A percentile compares a stretch with the other conserved stretches of the same genome.
Evolutionary conservation across 108 stramenopile species (phyloP).

Genomic region (Skeletonema menzelii): DNA sequence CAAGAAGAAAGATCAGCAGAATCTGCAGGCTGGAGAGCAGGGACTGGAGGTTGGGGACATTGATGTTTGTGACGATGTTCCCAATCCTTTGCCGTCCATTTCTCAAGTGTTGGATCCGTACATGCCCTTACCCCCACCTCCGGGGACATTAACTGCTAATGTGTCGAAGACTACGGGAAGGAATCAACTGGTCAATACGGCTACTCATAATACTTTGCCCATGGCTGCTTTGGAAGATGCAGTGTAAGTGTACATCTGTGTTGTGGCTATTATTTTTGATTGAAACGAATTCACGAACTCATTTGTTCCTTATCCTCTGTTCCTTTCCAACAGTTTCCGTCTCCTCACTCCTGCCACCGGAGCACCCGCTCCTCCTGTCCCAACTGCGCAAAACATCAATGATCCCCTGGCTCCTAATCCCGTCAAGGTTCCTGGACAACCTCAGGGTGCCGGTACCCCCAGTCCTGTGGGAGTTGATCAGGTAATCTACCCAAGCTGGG

Average conservation of each 20-base stretch:
- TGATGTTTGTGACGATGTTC: slow-evolving; percentile 10
- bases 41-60: background rate
- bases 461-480: slow-evolving; percentile 86
- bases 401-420: slow-evolving; percentile 82
- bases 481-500: slow-evolving; percentile 72
- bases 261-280: background rate
- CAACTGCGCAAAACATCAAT: slow-evolving; percentile 46
- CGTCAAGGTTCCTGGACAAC: slow-evolving; percentile 47
- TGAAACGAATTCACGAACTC: background rate
- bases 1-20: slow-evolving; percentile 6
- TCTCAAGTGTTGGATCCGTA: slow-evolving; percentile 74
- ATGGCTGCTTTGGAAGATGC: slow-evolving; percentile 82
- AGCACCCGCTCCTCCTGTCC: slow-evolving; percentile 16
- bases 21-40: background rate
- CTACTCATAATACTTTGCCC: slow-evolving; percentile 59
- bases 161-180: slow-evolving; percentile 4
- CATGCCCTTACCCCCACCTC: slow-evolving; percentile 26
- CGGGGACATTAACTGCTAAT: background rate
- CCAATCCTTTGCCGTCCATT: slow-evolving; percentile 58
- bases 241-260: slow-evolving; percentile 54
- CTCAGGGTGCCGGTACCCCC: slow-evolving; percentile 4
- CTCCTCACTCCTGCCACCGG: slow-evolving; percentile 73
- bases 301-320: background rate
- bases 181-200: slow-evolving; percentile 44
- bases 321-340: slow-evolving; percentile 62